These are phyloP conservation scores for Leishmania martiniquensis DNA, from an alignment of 208 protist genomes.

Conservation along the genomic window DNA sequence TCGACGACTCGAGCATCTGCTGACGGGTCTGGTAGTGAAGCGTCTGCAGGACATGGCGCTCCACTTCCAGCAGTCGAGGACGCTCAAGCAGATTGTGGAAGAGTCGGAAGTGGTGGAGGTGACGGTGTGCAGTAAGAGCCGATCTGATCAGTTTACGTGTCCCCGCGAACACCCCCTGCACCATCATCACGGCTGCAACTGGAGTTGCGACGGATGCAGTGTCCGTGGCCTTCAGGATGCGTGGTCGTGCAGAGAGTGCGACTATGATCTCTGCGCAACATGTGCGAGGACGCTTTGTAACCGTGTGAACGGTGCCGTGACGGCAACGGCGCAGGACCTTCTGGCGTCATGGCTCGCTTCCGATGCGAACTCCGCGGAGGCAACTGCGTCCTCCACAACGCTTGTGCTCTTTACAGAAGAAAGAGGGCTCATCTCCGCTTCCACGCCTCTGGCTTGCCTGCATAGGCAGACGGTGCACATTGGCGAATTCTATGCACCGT, in stretches of 20 bases:
- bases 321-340: constrained; percentile 66
- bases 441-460: constrained; percentile 17
- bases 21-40: constrained; percentile 17
- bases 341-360: constrained; percentile 23
- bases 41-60: constrained; percentile 24
- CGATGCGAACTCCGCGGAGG: neutral
- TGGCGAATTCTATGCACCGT: constrained; percentile 13
- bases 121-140: constrained; percentile 13
- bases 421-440: constrained; percentile 29
- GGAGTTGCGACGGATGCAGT: constrained; percentile 70
- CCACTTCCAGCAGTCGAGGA: constrained; percentile 11
- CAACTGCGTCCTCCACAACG: neutral
- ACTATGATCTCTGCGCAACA: constrained; percentile 80
- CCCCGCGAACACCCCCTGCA: constrained; percentile 54
- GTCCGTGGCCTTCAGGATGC: constrained; percentile 44
- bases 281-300: constrained; percentile 52
- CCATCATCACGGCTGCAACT: constrained; percentile 77
- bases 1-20: constrained; percentile 17
- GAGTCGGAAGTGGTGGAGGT: constrained; percentile 24
- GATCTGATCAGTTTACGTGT: constrained; percentile 30
- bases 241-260: constrained; percentile 72
- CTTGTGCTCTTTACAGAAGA: constrained; percentile 41
- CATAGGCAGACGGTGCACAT: constrained; percentile 21
- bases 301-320: constrained; percentile 48
- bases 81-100: constrained; percentile 25